A percentile compares a stretch with the other conserved stretches of the same genome.
These are phyloP conservation scores for Didymella keratinophila DNA, from an alignment of 2,329 filamentous ascomycete species.

Conservation along the genomic window DNA sequence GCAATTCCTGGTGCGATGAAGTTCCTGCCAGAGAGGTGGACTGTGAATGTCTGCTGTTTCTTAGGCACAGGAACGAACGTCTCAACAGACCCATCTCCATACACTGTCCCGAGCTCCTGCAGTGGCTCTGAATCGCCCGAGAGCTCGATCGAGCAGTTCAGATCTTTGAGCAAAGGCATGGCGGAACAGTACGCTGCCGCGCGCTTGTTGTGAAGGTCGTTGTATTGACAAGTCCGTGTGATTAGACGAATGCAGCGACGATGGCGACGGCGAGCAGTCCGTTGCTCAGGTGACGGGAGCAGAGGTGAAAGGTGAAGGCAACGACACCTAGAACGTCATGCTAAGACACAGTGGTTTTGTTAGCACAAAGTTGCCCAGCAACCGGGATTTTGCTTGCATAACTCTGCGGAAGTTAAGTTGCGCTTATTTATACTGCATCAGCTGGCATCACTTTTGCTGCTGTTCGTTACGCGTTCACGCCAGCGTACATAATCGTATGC, in stretches of 20 bases:
- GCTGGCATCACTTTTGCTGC: neutral
- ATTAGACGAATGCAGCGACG: neutral
- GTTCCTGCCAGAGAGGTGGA: constrained; percentile 58
- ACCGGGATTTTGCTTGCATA: neutral
- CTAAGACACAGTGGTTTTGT: neutral
- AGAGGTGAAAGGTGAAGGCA: constrained; percentile 10
- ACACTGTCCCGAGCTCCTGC: constrained; percentile 59
- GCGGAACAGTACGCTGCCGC: neutral
- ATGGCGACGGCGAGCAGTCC: neutral
- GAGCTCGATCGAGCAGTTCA: constrained; percentile 62
- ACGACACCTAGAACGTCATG: no score
- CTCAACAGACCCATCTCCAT: constrained; percentile 61
- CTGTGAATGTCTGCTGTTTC: constrained; percentile 55
- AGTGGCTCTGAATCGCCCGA: constrained; percentile 52
- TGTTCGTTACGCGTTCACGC: neutral
- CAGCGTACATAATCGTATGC: neutral
- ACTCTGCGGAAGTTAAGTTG: neutral
- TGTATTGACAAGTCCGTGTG: no score
- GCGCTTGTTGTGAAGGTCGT: neutral
- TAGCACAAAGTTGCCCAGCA: neutral
- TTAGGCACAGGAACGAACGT: constrained; percentile 60
- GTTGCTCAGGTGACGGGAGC: constrained; percentile 1
- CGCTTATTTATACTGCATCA: neutral
- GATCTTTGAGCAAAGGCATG: constrained; percentile 64
- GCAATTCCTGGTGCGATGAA: constrained; percentile 63